Evolutionary conservation across 192 early-diverging fungal species (phyloP).

Genomic region (Umbelopsis sp.): DNA sequence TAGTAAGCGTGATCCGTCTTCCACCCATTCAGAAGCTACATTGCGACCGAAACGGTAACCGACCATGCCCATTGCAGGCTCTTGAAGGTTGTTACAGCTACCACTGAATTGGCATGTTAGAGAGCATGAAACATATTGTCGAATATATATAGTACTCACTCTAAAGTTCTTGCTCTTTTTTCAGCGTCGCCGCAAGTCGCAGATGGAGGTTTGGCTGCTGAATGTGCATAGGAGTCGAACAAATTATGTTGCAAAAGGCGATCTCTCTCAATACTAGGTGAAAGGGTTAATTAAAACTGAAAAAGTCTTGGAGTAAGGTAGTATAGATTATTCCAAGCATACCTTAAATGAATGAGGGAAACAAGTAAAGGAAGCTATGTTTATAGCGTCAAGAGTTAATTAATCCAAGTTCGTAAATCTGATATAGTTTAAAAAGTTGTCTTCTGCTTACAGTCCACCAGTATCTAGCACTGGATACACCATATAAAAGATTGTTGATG

Average conservation of each 20-base stretch:
- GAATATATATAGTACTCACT: neutral
- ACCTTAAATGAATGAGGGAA: slow-evolving; percentile 19
- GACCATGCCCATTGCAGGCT: slow-evolving; percentile 9
- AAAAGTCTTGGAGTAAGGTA: neutral
- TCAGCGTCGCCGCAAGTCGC: neutral
- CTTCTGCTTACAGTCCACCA: slow-evolving; percentile 10
- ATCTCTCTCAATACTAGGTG: neutral
- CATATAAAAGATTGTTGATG: slow-evolving; percentile 11
- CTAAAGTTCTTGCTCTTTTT: slow-evolving; percentile 2
- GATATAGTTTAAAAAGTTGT: neutral
- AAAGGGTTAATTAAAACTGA: neutral
- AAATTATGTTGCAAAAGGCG: neutral
- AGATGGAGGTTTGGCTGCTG: neutral
- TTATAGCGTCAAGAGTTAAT: neutral
- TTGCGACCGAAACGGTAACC: slow-evolving; percentile 15
- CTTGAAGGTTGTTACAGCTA: slow-evolving; percentile 1
- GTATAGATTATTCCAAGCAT: neutral
- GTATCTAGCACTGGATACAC: neutral
- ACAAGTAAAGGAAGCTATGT: slow-evolving; percentile 17
- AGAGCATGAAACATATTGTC: neutral
- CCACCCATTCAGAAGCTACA: slow-evolving; percentile 2
- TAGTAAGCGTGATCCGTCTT: neutral
- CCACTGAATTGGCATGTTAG: neutral
- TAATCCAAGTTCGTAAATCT: neutral
- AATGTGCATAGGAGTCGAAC: neutral